Conservation (phyloP, 2,329 filamentous ascomycete species). For the Tolypocladium pustulatum region DNA sequence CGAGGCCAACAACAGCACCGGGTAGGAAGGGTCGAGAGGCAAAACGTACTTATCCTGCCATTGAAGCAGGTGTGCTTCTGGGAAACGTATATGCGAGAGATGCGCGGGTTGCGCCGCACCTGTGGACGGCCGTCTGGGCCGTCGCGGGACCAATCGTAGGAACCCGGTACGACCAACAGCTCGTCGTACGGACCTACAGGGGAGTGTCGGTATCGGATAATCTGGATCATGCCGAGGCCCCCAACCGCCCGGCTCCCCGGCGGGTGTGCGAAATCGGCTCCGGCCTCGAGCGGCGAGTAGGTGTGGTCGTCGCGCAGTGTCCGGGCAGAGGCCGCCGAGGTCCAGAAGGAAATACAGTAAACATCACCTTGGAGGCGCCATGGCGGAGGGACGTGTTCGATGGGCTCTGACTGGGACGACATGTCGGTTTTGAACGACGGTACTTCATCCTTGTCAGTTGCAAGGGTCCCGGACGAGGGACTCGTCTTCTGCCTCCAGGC, state of each 20-base stretch:
- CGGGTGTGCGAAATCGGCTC: constrained; percentile 24
- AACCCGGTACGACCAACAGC: constrained; percentile 35
- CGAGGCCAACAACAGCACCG: neutral
- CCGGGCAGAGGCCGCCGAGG: constrained; percentile 14
- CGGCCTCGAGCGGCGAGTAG: constrained; percentile 36
- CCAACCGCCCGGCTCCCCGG: constrained; percentile 24
- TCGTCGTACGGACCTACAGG: constrained; percentile 46
- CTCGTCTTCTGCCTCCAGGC: neutral
- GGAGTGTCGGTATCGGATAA: constrained; percentile 38
- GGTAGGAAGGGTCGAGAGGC: neutral
- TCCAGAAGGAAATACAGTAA: constrained; percentile 33
- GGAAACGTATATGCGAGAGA: constrained; percentile 46
- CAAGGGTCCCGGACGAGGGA: neutral
- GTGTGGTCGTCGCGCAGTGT: constrained; percentile 23
- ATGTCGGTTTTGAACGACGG: neutral
- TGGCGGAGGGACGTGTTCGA: constrained; percentile 18
- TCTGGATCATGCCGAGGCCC: constrained; percentile 36
- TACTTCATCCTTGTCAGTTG: neutral
- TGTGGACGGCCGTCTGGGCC: constrained; percentile 20
- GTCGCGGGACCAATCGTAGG: constrained; percentile 29
- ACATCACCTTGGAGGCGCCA: constrained; percentile 35
- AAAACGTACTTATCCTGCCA: constrained; percentile 35
- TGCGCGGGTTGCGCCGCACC: constrained; percentile 24
- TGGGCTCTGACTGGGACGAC: constrained; percentile 6
- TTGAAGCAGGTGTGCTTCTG: constrained; percentile 42